Evolutionary conservation across 805 yeast species (phyloP).

Genomic region (Kazachstania kunashirensis): DNA sequence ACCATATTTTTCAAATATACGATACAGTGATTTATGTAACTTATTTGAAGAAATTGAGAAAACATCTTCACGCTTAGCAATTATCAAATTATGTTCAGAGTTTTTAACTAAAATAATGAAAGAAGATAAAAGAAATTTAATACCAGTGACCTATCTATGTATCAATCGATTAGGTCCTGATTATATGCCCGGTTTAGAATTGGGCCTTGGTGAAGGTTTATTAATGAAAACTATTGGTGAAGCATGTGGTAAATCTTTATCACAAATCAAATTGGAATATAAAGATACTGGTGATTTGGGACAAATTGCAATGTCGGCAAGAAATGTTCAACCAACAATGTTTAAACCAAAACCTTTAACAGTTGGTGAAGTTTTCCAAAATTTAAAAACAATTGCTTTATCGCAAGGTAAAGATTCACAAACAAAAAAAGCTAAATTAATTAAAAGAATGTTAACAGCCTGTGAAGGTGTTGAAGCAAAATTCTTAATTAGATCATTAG

Average conservation of each 20-base stretch:
- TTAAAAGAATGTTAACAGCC: constrained; percentile 76
- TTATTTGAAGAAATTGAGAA: constrained; percentile 71
- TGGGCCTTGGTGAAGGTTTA: constrained; percentile 88
- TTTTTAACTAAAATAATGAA: constrained; percentile 58
- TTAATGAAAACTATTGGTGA: constrained; percentile 82
- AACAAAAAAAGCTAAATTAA: constrained; percentile 60
- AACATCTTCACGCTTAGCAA: constrained; percentile 76
- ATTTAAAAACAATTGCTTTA: constrained; percentile 66
- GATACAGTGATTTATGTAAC: constrained; percentile 37
- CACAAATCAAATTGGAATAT: constrained; percentile 64
- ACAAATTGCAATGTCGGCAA: constrained; percentile 70
- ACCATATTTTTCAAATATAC: constrained; percentile 16
- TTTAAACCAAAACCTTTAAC: constrained; percentile 80
- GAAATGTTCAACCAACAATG: constrained; percentile 85
- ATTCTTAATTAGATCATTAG: constrained; percentile 78
- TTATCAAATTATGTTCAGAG: constrained; percentile 62
- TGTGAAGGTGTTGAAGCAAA: constrained; percentile 85
- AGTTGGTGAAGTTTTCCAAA: constrained; percentile 61
- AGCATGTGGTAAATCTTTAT: constrained; percentile 71
- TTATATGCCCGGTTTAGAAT: constrained; percentile 77
- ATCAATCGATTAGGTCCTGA: constrained; percentile 92
- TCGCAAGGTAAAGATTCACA: constrained; percentile 78
- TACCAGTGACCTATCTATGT: constrained; percentile 70
- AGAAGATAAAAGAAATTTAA: constrained; percentile 43
- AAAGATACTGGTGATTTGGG: constrained; percentile 86